A percentile compares a stretch with the other conserved stretches of the same genome.
Evolutionary conservation across 345 rosid genomes (phyloP).

Genomic region (Bruguiera parviflora): DNA sequence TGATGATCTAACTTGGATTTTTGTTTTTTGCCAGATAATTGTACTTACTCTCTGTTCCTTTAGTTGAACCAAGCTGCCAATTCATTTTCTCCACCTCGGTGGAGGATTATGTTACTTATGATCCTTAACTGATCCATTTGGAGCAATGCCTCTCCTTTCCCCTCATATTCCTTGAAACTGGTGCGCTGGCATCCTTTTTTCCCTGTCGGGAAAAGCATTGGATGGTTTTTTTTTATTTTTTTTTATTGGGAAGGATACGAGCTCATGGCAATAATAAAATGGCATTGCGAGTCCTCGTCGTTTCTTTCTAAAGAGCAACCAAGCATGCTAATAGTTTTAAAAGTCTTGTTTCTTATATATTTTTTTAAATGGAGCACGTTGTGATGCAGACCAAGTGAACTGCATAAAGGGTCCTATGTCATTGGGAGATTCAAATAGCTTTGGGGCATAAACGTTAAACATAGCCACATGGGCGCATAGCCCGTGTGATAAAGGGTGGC

Average conservation of each 20-base stretch:
- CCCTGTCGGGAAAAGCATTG: not conserved
- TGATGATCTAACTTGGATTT: not conserved
- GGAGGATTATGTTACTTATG: not conserved
- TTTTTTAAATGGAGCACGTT: conserved; percentile 6
- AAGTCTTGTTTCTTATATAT: too few relatives aligned
- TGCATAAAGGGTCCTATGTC: not conserved
- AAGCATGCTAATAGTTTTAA: conserved; percentile 12
- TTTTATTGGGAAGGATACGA: too few relatives aligned
- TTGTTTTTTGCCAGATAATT: not conserved
- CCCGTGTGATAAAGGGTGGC: too few relatives aligned
- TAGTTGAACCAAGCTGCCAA: not conserved
- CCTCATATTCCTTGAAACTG: not conserved
- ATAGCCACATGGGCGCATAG: too few relatives aligned
- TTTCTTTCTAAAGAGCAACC: not conserved
- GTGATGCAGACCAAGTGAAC: not conserved
- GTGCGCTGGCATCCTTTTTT: not conserved
- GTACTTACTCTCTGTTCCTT: not conserved
- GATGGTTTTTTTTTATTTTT: not conserved
- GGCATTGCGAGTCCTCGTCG: too few relatives aligned
- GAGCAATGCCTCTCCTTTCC: not conserved
- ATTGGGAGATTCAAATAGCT: not conserved
- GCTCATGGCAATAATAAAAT: not conserved
- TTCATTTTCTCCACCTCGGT: not conserved
- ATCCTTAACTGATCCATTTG: not conserved
- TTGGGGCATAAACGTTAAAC: not conserved